phyloP scores from a whole-genome alignment of 208 protist species.

The Crithidia fasciculata region DNA sequence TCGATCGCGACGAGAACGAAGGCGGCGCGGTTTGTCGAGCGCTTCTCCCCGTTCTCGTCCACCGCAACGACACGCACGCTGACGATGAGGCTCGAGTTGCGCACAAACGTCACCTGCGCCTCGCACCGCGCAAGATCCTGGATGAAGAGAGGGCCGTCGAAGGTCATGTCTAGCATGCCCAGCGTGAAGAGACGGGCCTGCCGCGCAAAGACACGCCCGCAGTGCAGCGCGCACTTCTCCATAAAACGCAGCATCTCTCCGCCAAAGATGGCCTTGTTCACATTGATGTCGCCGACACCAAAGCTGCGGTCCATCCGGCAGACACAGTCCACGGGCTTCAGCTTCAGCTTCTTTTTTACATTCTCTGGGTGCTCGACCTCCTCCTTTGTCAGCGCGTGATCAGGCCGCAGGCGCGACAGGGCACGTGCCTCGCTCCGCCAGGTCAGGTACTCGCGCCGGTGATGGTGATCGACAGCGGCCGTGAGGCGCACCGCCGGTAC shows the following conservation, averaged over 20 bases:
- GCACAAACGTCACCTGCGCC: constrained; percentile 56
- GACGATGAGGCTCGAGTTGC: constrained; percentile 40
- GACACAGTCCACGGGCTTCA: constrained; percentile 24
- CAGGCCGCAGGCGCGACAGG: neutral
- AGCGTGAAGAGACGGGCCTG: constrained; percentile 41
- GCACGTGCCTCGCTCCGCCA: constrained; percentile 12
- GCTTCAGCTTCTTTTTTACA: constrained; percentile 25
- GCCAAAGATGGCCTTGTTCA: constrained; percentile 68
- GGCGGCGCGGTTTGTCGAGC: constrained; percentile 43
- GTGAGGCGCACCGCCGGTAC: constrained; percentile 39
- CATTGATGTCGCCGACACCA: constrained; percentile 34
- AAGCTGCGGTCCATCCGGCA: constrained; percentile 39
- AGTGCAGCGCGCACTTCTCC: constrained; percentile 61
- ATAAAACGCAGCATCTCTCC: constrained; percentile 60
- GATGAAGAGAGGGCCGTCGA: constrained; percentile 47
- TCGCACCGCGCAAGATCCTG: constrained; percentile 34
- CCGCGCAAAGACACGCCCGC: constrained; percentile 55
- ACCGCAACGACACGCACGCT: constrained; percentile 29
- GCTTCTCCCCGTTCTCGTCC: constrained; percentile 25
- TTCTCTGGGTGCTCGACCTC: constrained; percentile 44
- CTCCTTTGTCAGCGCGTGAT: constrained; percentile 4
- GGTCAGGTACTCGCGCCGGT: constrained; percentile 29
- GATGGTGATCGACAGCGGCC: constrained; percentile 22
- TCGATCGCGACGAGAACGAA: constrained; percentile 54
- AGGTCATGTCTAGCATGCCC: constrained; percentile 63